Conservation (phyloP, 2,329 filamentous ascomycete genomes). For the Colletotrichum somersetense region DNA sequence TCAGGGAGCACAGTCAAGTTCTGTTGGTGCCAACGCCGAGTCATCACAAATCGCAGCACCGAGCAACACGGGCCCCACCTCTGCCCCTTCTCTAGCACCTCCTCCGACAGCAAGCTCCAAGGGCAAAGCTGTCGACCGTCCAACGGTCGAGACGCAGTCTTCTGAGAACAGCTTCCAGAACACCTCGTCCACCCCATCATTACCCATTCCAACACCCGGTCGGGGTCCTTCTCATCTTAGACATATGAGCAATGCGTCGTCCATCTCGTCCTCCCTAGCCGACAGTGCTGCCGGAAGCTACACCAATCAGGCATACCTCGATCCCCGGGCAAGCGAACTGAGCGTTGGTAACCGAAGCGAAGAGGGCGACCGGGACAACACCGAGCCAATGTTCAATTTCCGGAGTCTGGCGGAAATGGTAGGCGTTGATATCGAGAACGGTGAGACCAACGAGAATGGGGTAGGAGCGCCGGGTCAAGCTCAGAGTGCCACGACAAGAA, state of each 20-base stretch:
- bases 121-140: slow-evolving; percentile 77
- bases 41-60: slow-evolving; percentile 50
- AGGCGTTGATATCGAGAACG: slow-evolving; percentile 70
- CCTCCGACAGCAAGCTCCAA: slow-evolving; percentile 62
- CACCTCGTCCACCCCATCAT: slow-evolving; percentile 53
- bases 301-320: slow-evolving; percentile 52
- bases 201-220: slow-evolving; percentile 63
- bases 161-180: slow-evolving; percentile 38
- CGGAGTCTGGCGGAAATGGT: slow-evolving; percentile 88
- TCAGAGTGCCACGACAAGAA: slow-evolving; percentile 37
- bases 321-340: slow-evolving; percentile 66
- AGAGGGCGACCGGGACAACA: slow-evolving; percentile 64
- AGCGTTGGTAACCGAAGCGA: slow-evolving; percentile 63
- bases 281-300: slow-evolving; percentile 74
- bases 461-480: slow-evolving; percentile 46
- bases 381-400: slow-evolving; percentile 93
- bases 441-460: slow-evolving; percentile 54
- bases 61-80: slow-evolving; percentile 45
- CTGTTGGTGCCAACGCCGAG: slow-evolving; percentile 26
- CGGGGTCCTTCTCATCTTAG: slow-evolving; percentile 79
- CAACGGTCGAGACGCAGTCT: slow-evolving; percentile 45
- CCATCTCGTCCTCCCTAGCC: slow-evolving; percentile 80
- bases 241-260: slow-evolving; percentile 89
- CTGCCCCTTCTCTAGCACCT: slow-evolving; percentile 44
- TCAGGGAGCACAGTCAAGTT: slow-evolving; percentile 53